phyloP scores from a whole-genome alignment of 495 filamentous ascomycete species.

The Penicillium arizonense region DNA sequence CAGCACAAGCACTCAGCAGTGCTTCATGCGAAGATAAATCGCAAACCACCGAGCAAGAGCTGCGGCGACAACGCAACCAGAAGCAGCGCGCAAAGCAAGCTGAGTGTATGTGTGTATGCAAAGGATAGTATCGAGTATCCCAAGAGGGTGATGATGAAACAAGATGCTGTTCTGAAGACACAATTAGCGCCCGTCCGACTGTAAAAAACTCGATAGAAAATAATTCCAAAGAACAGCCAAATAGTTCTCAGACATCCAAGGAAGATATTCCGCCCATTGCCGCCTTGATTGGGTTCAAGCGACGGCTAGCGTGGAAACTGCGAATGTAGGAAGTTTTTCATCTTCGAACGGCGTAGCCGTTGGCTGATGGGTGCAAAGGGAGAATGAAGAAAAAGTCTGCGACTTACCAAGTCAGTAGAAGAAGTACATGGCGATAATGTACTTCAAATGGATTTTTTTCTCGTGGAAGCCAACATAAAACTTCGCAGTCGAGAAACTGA shows the following conservation, averaged over 20 bases:
- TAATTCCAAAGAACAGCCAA: conserved; percentile 21
- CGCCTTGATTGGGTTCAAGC: conserved; percentile 48
- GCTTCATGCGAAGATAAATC: neutral
- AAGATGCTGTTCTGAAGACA: conserved; percentile 18
- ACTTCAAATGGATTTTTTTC: neutral
- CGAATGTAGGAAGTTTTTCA: conserved; percentile 54
- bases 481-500: conserved; percentile 9
- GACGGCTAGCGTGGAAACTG: conserved; percentile 55
- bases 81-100: neutral
- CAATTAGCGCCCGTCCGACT: conserved; percentile 20
- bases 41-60: neutral
- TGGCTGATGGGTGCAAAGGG: conserved; percentile 12
- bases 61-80: neutral
- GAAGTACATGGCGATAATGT: conserved; percentile 5
- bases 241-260: conserved; percentile 52
- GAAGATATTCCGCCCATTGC: conserved; percentile 48
- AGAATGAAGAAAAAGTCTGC: conserved; percentile 7
- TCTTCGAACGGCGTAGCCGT: conserved; percentile 37
- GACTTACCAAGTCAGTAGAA: conserved; percentile 26
- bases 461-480: conserved; percentile 12
- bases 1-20: neutral
- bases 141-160: neutral
- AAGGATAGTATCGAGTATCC: neutral
- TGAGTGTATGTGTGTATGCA: neutral
- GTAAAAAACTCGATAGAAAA: conserved; percentile 6